These are phyloP conservation scores for Ceratobasidium sp. DNA, from an alignment of 1,284 basidiomycete genomes.

Conservation along the genomic window DNA sequence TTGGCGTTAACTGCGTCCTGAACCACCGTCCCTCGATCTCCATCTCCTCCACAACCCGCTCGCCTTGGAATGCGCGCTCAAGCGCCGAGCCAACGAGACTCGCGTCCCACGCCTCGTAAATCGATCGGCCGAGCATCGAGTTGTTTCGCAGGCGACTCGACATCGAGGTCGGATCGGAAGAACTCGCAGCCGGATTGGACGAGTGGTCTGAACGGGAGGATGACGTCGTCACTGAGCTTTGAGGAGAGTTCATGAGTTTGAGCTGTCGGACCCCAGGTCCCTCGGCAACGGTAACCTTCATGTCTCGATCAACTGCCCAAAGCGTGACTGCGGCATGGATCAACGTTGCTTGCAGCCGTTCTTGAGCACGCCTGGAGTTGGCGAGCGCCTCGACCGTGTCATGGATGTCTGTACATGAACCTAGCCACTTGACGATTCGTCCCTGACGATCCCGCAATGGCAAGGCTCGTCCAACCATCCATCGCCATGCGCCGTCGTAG, in stretches of 20 bases:
- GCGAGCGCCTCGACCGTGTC: slow-evolving; percentile 35
- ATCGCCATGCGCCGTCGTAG: slow-evolving; percentile 31
- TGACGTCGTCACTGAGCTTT: slow-evolving; percentile 10
- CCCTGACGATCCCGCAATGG: slow-evolving; percentile 24
- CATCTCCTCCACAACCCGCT: slow-evolving; percentile 27
- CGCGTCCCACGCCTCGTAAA: slow-evolving; percentile 30
- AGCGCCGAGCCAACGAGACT: slow-evolving; percentile 2
- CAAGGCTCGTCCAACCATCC: slow-evolving; percentile 34
- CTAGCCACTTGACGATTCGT: slow-evolving; percentile 32
- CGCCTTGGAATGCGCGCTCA: slow-evolving; percentile 21
- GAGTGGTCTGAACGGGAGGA: slow-evolving; percentile 29
- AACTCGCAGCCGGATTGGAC: neutral
- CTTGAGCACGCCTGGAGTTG: slow-evolving; percentile 11
- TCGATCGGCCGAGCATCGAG: slow-evolving; percentile 27
- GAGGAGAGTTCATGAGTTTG: slow-evolving; percentile 9
- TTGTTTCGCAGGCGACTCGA: slow-evolving; percentile 1
- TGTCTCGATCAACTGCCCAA: slow-evolving; percentile 29
- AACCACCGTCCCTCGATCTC: slow-evolving; percentile 35
- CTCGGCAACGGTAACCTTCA: slow-evolving; percentile 33
- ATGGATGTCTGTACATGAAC: slow-evolving; percentile 35
- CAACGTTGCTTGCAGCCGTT: slow-evolving; percentile 22
- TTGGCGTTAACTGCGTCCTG: slow-evolving; percentile 30
- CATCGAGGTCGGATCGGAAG: neutral
- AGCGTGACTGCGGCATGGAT: slow-evolving; percentile 34
- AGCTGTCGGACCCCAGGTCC: slow-evolving; percentile 33